Evolutionary conservation across 768 basidiomycete species (phyloP).

Genomic region (Russula lepida): DNA sequence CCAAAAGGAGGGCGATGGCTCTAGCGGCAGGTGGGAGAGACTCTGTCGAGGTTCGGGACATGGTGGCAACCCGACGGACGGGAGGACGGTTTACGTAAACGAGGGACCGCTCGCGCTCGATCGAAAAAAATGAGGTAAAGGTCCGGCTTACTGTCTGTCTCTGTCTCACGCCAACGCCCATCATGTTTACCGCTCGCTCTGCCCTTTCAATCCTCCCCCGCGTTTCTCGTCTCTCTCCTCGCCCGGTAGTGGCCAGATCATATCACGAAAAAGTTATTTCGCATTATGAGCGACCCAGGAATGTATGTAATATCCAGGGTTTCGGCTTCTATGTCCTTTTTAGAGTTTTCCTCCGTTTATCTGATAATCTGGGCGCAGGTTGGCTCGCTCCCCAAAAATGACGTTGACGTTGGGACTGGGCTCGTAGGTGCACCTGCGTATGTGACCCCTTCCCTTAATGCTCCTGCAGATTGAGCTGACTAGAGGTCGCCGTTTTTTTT

Average conservation of each 20-base stretch:
- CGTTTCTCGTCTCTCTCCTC: constrained; percentile 32
- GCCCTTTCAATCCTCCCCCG: constrained; percentile 39
- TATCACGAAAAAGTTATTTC: constrained; percentile 97
- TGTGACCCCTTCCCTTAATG: constrained; percentile 28
- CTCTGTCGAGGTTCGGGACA: constrained; percentile 38
- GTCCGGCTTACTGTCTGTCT: no score
- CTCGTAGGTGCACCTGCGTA: constrained; percentile 97
- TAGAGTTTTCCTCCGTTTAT: constrained; percentile 32
- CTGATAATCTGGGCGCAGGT: constrained; percentile 70
- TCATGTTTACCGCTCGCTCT: constrained; percentile 61
- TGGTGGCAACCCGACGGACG: constrained; percentile 13
- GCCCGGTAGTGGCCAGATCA: constrained; percentile 52
- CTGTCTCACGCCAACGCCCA: constrained; percentile 32
- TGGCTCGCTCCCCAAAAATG: constrained; percentile 89
- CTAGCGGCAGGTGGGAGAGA: constrained; percentile 79
- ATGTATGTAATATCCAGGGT: constrained; percentile 47
- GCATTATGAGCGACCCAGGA: constrained; percentile 95
- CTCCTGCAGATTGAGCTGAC: constrained; percentile 19
- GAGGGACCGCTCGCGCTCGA: neutral
- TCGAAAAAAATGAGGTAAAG: neutral
- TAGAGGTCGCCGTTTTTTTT: neutral
- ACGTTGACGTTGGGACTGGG: constrained; percentile 90
- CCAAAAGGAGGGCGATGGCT: constrained; percentile 73
- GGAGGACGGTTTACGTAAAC: neutral
- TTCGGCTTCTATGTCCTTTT: constrained; percentile 26